Evolutionary conservation across 1,139 yeast species (phyloP), one percentile per base, ranked within the genome.

Genomic region (Protomyces lactucae-debilis): DNA sequence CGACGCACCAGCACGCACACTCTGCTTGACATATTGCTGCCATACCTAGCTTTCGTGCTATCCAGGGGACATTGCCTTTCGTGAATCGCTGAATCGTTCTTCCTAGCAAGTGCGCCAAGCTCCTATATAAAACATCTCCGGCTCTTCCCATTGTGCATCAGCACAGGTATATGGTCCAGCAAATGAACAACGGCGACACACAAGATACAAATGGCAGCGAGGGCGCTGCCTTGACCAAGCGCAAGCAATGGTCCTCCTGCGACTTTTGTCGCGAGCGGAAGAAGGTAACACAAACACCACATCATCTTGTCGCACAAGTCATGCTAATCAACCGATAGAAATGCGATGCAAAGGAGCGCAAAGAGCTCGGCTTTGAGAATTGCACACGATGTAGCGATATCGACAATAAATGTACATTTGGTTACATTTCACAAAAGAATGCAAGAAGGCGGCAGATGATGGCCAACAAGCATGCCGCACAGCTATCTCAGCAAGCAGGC

Each of bases 201-300:
- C 43, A 37, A 14, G 43, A 37, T 14, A 12, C 4, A 37, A 37
- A 37, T 37, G 23, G 18, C 36, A 21, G 36, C 35, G 53, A 51
- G 3, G 53, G 53, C 10, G 53, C 37, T 10, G 53, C 53, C 35
- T 51, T 32, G 53, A 52, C 63, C 3, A 40, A 39, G 35, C 43
- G 63, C 21, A 59, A 43, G 53, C 63, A 59, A 39, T 59, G 63
- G 63, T 52, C 63, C 14, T 52, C 57, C 14, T 59, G 63, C 43
- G 63, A 59, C 53, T 32, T 40, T 32, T 59, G 63, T 16, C 56
- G 63, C 3, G 53, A 43, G 45, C 40, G 63, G 36, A 59, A 59
- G 45, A 59, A 25, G 53, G 53, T 51, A 32, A 21, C 23, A 16
- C 14, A 23, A 12, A 12, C 52, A 1, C 1, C 32, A 28, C 32